A percentile compares a stretch with the other conserved stretches of the same genome.
phyloP scores from a whole-genome alignment of 1,284 basidiomycete species.

The Ganoderma meredithae region DNA sequence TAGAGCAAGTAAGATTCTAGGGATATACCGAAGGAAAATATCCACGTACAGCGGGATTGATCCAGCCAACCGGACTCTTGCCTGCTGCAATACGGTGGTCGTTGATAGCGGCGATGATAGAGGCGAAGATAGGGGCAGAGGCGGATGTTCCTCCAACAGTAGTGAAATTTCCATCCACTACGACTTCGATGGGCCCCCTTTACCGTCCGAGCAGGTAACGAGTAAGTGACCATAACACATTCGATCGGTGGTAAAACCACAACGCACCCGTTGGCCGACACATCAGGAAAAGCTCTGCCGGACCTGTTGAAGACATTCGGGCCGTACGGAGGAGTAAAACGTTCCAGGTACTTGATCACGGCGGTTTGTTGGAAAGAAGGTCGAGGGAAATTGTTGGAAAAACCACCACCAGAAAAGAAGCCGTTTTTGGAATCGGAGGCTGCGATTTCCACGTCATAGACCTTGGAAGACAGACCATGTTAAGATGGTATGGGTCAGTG shows the following conservation, averaged over 20 bases:
- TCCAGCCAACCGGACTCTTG: conserved; percentile 58
- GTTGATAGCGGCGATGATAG: conserved; percentile 65
- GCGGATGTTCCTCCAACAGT: conserved; percentile 30
- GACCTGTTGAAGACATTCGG: conserved; percentile 30
- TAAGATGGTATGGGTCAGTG: background rate
- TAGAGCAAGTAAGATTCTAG: background rate
- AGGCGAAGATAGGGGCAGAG: conserved; percentile 45
- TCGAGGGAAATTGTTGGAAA: conserved; percentile 31
- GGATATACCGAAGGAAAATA: background rate
- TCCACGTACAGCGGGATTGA: conserved; percentile 52
- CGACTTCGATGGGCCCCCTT: conserved; percentile 47
- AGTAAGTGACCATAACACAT: background rate
- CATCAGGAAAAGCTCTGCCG: conserved; percentile 33
- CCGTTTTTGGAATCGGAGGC: conserved; percentile 11
- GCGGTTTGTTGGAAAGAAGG: conserved; percentile 27
- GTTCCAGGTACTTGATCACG: conserved; percentile 26
- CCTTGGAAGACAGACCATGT: background rate
- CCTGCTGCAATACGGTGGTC: conserved; percentile 56
- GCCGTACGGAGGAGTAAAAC: conserved; percentile 25
- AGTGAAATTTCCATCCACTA: conserved; percentile 38
- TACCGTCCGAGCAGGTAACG: background rate
- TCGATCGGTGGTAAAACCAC: conserved; percentile 31
- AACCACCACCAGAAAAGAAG: conserved; percentile 33
- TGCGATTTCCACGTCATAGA: conserved; percentile 29
- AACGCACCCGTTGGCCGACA: conserved; percentile 42